Evolutionary conservation across 805 yeast genomes (phyloP).

Genomic region (Sungouiozyma intestinalis): DNA sequence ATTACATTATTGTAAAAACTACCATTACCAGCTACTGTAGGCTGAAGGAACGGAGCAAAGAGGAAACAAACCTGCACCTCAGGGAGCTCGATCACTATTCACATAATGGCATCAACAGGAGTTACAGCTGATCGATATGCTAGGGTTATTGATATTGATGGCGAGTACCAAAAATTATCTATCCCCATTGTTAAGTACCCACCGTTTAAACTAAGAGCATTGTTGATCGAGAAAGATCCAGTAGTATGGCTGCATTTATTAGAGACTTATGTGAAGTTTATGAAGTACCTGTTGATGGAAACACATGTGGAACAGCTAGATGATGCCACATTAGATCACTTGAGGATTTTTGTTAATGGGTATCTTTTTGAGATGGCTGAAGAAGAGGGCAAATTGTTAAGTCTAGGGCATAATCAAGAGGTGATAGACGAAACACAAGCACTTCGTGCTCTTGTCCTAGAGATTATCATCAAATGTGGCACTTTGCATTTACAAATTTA

Average conservation of each 20-base stretch:
- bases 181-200: slow-evolving; percentile 64
- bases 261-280: slow-evolving; percentile 48
- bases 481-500: slow-evolving; percentile 44
- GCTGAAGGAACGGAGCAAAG: no score
- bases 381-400: slow-evolving; percentile 50
- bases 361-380: slow-evolving; percentile 52
- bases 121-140: not conserved
- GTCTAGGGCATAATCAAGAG: slow-evolving; percentile 65
- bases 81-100: no score
- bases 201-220: slow-evolving; percentile 62
- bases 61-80: no score
- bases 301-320: slow-evolving; percentile 31
- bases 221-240: slow-evolving; percentile 74
- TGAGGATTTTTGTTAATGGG: slow-evolving; percentile 44
- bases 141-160: slow-evolving; percentile 13
- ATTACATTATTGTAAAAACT: no score
- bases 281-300: slow-evolving; percentile 36
- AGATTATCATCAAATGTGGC: slow-evolving; percentile 42
- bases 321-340: slow-evolving; percentile 48
- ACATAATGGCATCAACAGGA: not conserved
- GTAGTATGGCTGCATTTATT: slow-evolving; percentile 71
- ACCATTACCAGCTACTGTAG: no score
- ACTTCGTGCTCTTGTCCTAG: slow-evolving; percentile 41
- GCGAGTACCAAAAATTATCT: slow-evolving; percentile 11
- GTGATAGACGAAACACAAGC: slow-evolving; percentile 42